These are phyloP conservation scores for Podospora tetraspora DNA, from an alignment of 495 filamentous ascomycete genomes.

Conservation along the genomic window DNA sequence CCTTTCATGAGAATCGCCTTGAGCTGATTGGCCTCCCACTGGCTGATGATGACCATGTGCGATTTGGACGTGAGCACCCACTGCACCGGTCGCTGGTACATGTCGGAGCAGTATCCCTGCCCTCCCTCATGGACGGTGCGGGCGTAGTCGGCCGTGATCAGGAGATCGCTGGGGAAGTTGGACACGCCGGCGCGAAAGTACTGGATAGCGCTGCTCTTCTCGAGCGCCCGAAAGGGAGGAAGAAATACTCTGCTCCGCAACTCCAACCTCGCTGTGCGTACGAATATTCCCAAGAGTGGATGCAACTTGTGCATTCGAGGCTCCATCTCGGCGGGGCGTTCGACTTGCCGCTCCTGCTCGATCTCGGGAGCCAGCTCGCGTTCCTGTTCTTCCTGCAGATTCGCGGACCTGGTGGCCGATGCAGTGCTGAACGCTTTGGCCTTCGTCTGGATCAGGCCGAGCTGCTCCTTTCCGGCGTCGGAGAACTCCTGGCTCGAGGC, in stretches of 20 bases:
- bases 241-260: conserved; percentile 31
- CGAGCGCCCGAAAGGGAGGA: conserved; percentile 45
- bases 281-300: conserved; percentile 36
- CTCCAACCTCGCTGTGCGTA: conserved; percentile 6
- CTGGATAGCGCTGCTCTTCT: conserved; percentile 20
- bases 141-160: conserved; percentile 54
- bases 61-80: conserved; percentile 49
- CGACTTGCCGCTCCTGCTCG: conserved; percentile 52
- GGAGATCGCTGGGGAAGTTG: conserved; percentile 39
- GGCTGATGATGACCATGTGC: conserved; percentile 54
- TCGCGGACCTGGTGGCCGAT: not conserved
- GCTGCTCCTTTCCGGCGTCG: not conserved
- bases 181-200: conserved; percentile 4
- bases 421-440: not conserved
- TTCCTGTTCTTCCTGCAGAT: conserved; percentile 64
- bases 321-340: conserved; percentile 38
- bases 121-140: conserved; percentile 35
- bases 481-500: not conserved
- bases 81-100: conserved; percentile 52
- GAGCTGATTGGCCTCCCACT: conserved; percentile 55
- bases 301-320: conserved; percentile 44
- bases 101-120: conserved; percentile 33
- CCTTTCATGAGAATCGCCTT: conserved; percentile 33
- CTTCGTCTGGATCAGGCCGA: not conserved
- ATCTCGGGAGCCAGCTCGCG: conserved; percentile 60